A percentile compares a stretch with the other conserved stretches of the same genome.
Evolutionary conservation across 2,329 filamentous ascomycete species (phyloP).

Genomic region (Aspergillus felis): DNA sequence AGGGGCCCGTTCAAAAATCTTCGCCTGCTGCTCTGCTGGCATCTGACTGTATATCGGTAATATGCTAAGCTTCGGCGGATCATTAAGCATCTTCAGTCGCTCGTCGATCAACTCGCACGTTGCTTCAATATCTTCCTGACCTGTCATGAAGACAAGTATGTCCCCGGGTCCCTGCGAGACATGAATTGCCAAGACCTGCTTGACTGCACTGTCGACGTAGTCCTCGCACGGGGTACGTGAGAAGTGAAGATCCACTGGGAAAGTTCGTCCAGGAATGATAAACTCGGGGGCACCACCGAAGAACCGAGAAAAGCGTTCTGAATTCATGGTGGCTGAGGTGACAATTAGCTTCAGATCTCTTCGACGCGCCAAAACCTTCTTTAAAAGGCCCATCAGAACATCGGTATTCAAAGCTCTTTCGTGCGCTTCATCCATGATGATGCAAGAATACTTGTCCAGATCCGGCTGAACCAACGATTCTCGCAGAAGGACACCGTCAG

Average conservation of each 20-base stretch:
- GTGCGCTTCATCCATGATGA: slow-evolving; percentile 99
- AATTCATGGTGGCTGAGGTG: slow-evolving; percentile 97
- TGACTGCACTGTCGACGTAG: slow-evolving; percentile 94
- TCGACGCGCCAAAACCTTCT: slow-evolving; percentile 87
- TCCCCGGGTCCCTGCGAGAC: slow-evolving; percentile 91
- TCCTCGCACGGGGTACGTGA: slow-evolving; percentile 93
- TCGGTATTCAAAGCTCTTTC: slow-evolving; percentile 95
- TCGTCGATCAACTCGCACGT: slow-evolving; percentile 93
- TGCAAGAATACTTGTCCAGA: slow-evolving; percentile 91
- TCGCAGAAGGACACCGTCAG: slow-evolving; percentile 87
- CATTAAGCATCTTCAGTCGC: slow-evolving; percentile 80
- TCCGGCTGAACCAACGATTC: slow-evolving; percentile 92
- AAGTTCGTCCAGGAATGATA: slow-evolving; percentile 90
- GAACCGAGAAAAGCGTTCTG: slow-evolving; percentile 92
- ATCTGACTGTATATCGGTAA: slow-evolving; percentile 99
- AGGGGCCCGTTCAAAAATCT: slow-evolving; percentile 89
- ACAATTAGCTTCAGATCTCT: slow-evolving; percentile 94
- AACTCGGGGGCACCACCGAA: slow-evolving; percentile 96
- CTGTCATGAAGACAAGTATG: slow-evolving; percentile 98
- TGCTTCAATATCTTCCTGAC: slow-evolving; percentile 95
- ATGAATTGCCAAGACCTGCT: slow-evolving; percentile 92
- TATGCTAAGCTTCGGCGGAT: slow-evolving; percentile 90
- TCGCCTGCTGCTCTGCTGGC: slow-evolving; percentile 95
- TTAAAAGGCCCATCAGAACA: slow-evolving; percentile 94
- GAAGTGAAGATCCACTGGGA: slow-evolving; percentile 95